A percentile compares a stretch with the other conserved stretches of the same genome.
Evolutionary conservation across 2,329 filamentous ascomycete genomes (phyloP).

Genomic region (Colletotrichum magnum): DNA sequence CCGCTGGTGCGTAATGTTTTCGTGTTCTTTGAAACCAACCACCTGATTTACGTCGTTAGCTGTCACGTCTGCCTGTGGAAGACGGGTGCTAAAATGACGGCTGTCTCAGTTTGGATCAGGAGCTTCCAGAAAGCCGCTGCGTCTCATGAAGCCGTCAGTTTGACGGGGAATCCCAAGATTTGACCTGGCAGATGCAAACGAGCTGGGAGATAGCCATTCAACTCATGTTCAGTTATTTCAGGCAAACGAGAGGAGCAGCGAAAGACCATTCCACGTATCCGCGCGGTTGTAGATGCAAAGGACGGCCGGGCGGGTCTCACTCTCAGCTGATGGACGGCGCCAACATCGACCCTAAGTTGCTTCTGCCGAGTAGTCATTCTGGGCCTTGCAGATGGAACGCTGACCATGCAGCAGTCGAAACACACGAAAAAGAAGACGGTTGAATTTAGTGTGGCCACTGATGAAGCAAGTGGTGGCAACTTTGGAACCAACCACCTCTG

Average conservation of each 20-base stretch:
- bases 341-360: neutral
- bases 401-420: conserved; percentile 28
- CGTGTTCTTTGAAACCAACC: conserved; percentile 7
- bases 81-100: neutral
- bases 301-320: neutral
- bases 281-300: neutral
- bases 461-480: conserved; percentile 14
- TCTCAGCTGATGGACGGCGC: neutral
- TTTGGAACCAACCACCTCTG: conserved; percentile 5
- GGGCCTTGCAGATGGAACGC: conserved; percentile 15
- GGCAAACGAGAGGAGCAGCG: too few relatives aligned
- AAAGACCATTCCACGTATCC: neutral
- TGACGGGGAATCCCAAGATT: too few relatives aligned
- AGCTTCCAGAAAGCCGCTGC: neutral
- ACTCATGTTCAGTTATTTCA: too few relatives aligned
- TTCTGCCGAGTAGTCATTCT: neutral
- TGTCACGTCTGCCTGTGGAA: neutral
- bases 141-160: too few relatives aligned
- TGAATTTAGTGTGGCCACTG: neutral
- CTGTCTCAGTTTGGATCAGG: conserved; percentile 15
- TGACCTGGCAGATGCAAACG: too few relatives aligned
- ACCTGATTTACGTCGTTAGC: conserved; percentile 2
- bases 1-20: neutral
- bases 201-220: too few relatives aligned
- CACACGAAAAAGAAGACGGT: neutral